Evolutionary conservation across 2,329 filamentous ascomycete genomes (phyloP).

Genomic region (Fusarium sp.): DNA sequence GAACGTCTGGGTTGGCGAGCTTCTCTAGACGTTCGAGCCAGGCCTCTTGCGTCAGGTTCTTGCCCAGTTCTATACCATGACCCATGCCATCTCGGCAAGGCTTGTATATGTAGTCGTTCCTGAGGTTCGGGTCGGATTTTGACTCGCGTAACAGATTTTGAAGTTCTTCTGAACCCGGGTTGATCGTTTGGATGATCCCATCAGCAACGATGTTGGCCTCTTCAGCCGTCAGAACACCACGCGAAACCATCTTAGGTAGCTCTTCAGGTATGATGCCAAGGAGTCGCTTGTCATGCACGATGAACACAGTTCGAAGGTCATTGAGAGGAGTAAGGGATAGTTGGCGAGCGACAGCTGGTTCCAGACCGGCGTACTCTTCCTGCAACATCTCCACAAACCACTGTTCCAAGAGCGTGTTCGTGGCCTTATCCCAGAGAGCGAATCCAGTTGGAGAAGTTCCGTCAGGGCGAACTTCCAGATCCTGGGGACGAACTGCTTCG

Average conservation of each 20-base stretch:
- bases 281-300: slow-evolving; percentile 30
- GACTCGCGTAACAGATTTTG: background rate
- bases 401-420: background rate
- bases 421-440: slow-evolving; percentile 1
- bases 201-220: slow-evolving; percentile 7
- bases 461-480: slow-evolving; percentile 17
- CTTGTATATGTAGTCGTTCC: slow-evolving; percentile 15
- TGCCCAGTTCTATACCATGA: slow-evolving; percentile 13
- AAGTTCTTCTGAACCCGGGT: slow-evolving; percentile 6
- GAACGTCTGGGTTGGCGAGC: slow-evolving; percentile 5
- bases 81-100: slow-evolving; percentile 29
- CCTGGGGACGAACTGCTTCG: slow-evolving; percentile 2
- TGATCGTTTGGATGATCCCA: slow-evolving; percentile 16
- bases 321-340: slow-evolving; percentile 18
- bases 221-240: slow-evolving; percentile 15
- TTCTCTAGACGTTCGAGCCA: slow-evolving; percentile 13
- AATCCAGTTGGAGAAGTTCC: background rate
- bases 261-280: slow-evolving; percentile 28
- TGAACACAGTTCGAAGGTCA: slow-evolving; percentile 27
- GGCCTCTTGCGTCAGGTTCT: slow-evolving; percentile 12
- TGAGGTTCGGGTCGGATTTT: background rate
- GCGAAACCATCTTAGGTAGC: slow-evolving; percentile 12
- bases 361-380: slow-evolving; percentile 16
- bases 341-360: slow-evolving; percentile 14
- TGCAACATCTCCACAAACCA: slow-evolving; percentile 30